Conservation (phyloP, 1,139 yeast species). For the Taphrina pruni region DNA sequence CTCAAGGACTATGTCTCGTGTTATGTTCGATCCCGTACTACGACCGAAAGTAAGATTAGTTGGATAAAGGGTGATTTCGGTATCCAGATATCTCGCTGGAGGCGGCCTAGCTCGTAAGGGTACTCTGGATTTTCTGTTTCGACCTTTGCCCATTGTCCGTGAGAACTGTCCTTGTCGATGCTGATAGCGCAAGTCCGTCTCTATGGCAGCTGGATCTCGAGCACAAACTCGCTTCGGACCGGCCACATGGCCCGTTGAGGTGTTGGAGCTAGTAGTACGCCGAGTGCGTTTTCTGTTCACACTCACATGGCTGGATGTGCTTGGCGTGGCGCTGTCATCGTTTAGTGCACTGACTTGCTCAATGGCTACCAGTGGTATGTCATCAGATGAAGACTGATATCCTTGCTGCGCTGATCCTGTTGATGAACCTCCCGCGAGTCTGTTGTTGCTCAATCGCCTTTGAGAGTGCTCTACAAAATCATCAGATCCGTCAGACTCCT, state of each 20-base stretch:
- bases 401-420: background rate
- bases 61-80: background rate
- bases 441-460: background rate
- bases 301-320: no score
- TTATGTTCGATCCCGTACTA: no score
- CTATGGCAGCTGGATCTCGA: background rate
- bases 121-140: background rate
- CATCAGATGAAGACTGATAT: background rate
- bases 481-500: no score
- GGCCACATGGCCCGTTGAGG: no score
- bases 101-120: constrained; percentile 4
- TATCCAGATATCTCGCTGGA: background rate
- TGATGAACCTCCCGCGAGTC: background rate
- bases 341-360: background rate
- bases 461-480: background rate
- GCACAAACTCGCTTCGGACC: background rate
- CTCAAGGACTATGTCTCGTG: no score
- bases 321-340: no score
- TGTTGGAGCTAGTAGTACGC: no score
- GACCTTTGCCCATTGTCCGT: background rate
- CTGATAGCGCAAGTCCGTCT: constrained; percentile 3
- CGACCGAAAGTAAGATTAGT: background rate
- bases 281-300: no score
- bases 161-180: constrained; percentile 16
- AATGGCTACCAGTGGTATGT: background rate